phyloP scores from a whole-genome alignment of 2,329 filamentous ascomycete species.

The Chrysosporium queenslandicum region DNA sequence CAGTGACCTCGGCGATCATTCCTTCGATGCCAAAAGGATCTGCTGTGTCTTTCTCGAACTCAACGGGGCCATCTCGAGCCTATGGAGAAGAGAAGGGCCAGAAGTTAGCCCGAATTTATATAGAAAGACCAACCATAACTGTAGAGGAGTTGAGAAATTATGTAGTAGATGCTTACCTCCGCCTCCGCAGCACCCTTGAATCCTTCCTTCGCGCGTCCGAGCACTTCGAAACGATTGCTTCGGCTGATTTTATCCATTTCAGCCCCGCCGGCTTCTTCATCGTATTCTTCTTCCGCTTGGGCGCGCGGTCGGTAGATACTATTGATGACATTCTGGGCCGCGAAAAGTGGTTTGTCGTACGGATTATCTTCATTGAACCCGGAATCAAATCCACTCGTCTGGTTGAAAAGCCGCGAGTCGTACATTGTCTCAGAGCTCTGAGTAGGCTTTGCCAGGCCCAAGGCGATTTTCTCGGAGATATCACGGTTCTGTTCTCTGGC shows the following conservation, averaged over 20 bases:
- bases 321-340: constrained; percentile 86
- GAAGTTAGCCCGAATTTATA: too few relatives aligned
- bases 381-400: constrained; percentile 76
- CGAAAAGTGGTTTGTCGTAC: constrained; percentile 95
- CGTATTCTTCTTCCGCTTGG: constrained; percentile 60
- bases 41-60: constrained; percentile 80
- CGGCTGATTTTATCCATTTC: constrained; percentile 85
- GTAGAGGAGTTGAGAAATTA: too few relatives aligned
- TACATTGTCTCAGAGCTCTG: constrained; percentile 91
- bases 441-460: constrained; percentile 89
- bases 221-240: constrained; percentile 72
- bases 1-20: constrained; percentile 71
- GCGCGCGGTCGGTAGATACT: constrained; percentile 82
- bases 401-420: constrained; percentile 90
- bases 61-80: constrained; percentile 80
- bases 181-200: constrained; percentile 76
- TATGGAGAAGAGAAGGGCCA: constrained; percentile 25
- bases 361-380: constrained; percentile 97
- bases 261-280: constrained; percentile 67
- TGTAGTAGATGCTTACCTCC: constrained; percentile 49
- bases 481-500: constrained; percentile 92
- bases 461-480: constrained; percentile 91
- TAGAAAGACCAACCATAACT: too few relatives aligned
- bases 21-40: constrained; percentile 94
- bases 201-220: constrained; percentile 71